Conservation (phyloP, 495 filamentous ascomycete species). For the Daldinia vernicosa region DNA sequence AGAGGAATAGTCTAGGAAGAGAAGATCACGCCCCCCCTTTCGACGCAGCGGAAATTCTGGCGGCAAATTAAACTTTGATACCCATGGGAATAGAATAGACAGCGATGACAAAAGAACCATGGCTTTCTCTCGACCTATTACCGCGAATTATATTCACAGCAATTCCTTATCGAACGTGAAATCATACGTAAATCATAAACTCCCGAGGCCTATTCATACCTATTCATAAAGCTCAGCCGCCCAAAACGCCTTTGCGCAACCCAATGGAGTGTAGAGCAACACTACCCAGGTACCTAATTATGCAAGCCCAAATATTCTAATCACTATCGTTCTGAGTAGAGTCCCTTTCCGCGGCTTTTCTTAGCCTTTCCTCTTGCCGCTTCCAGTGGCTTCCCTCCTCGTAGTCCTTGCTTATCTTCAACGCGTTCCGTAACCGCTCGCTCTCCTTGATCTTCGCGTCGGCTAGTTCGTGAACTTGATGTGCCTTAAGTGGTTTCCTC, state of each 20-base stretch:
- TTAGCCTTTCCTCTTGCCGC: conserved; percentile 74
- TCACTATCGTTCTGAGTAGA: conserved; percentile 47
- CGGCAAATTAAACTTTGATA: conserved; percentile 54
- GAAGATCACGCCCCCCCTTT: conserved; percentile 50
- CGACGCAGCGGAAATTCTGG: conserved; percentile 57
- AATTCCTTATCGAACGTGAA: not conserved
- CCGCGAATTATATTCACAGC: not conserved
- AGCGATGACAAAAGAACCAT: conserved; percentile 21
- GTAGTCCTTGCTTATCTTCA: conserved; percentile 89
- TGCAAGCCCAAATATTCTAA: not conserved
- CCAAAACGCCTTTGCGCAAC: conserved; percentile 27
- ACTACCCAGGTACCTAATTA: no score
- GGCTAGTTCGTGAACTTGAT: conserved; percentile 96
- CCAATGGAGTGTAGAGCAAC: conserved; percentile 8
- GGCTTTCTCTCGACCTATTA: not conserved
- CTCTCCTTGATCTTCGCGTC: conserved; percentile 97
- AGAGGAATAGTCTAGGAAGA: conserved; percentile 48
- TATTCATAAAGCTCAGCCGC: conserved; percentile 7
- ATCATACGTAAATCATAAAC: not conserved
- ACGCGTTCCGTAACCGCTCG: conserved; percentile 84
- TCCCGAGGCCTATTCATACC: conserved; percentile 8
- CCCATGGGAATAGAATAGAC: conserved; percentile 44
- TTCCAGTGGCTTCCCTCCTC: conserved; percentile 84
- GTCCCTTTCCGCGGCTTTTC: conserved; percentile 62
- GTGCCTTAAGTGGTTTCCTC: conserved; percentile 74